Conservation (phyloP, 768 basidiomycete species). For the Vararia minispora region DNA sequence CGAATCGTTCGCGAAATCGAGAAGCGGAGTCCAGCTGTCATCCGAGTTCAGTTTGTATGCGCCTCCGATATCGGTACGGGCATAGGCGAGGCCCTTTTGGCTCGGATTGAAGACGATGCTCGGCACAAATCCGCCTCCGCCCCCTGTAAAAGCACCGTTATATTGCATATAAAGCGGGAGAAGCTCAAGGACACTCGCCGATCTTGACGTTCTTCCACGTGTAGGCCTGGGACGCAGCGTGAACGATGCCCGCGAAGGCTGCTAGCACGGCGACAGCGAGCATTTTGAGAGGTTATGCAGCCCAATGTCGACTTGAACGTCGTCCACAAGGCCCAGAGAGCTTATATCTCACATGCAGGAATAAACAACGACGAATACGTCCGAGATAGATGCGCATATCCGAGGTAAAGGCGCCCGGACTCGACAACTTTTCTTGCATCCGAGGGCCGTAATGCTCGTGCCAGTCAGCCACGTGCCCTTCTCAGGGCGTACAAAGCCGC, state of each 20-base stretch:
- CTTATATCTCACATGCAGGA: no score
- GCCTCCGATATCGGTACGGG: constrained; percentile 60
- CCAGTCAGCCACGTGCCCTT: no score
- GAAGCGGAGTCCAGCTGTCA: constrained; percentile 50
- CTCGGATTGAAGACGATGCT: constrained; percentile 53
- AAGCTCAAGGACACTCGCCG: constrained; percentile 14
- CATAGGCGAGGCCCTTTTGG: constrained; percentile 49
- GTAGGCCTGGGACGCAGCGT: constrained; percentile 38
- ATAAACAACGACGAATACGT: no score
- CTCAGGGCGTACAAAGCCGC: no score
- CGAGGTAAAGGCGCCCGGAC: no score
- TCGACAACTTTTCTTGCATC: no score
- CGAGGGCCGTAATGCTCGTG: no score
- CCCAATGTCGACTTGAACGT: constrained; percentile 9
- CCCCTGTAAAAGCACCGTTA: constrained; percentile 5
- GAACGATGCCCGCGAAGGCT: constrained; percentile 21
- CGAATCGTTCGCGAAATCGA: constrained; percentile 39
- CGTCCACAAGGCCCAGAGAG: no score
- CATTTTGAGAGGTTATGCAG: constrained; percentile 14
- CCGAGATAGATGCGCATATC: no score
- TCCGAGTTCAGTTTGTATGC: constrained; percentile 52
- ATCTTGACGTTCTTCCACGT: constrained; percentile 56
- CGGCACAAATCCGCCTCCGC: constrained; percentile 39
- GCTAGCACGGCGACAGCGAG: no score
- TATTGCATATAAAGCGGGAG: not conserved